These are phyloP conservation scores for Glycine tomentella DNA, from an alignment of 306 rosid species.

Conservation along the genomic window DNA sequence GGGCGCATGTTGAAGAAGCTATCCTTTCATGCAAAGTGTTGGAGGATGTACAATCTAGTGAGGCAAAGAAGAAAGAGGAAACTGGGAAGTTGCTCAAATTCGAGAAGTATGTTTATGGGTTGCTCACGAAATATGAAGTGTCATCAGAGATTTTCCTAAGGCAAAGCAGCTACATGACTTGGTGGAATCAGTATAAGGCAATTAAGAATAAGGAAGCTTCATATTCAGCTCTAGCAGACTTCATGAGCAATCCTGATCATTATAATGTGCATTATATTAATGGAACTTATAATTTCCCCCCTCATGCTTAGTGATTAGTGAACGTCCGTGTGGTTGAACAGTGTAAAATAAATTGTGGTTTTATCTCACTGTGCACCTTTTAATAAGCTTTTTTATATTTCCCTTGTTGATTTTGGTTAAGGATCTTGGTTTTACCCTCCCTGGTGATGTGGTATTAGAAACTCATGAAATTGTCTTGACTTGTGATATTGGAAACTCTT, in stretches of 20 bases:
- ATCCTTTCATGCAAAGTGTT: slow-evolving; percentile 40
- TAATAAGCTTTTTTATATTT: neutral
- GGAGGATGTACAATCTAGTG: neutral
- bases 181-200: slow-evolving; percentile 65
- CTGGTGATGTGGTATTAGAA: neutral
- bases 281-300: slow-evolving; percentile 45
- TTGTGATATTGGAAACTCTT: neutral
- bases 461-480: neutral
- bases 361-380: neutral
- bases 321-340: neutral
- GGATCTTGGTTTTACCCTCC: neutral
- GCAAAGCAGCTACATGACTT: slow-evolving; percentile 64
- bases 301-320: slow-evolving; percentile 5
- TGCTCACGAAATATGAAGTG: slow-evolving; percentile 52
- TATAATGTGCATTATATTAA: slow-evolving; percentile 36
- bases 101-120: slow-evolving; percentile 55
- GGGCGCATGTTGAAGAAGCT: slow-evolving; percentile 83
- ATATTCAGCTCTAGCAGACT: slow-evolving; percentile 34
- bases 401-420: neutral
- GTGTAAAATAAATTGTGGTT: neutral
- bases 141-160: slow-evolving; percentile 73
- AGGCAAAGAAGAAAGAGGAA: slow-evolving; percentile 19
- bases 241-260: slow-evolving; percentile 46
- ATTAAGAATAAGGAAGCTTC: slow-evolving; percentile 37
- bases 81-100: slow-evolving; percentile 43